Percentiles rank a stretch among this genome's conserved stretches.
These are phyloP conservation scores for Teratosphaeria gauchensis DNA, from an alignment of 2,329 filamentous ascomycete species.

Conservation along the genomic window DNA sequence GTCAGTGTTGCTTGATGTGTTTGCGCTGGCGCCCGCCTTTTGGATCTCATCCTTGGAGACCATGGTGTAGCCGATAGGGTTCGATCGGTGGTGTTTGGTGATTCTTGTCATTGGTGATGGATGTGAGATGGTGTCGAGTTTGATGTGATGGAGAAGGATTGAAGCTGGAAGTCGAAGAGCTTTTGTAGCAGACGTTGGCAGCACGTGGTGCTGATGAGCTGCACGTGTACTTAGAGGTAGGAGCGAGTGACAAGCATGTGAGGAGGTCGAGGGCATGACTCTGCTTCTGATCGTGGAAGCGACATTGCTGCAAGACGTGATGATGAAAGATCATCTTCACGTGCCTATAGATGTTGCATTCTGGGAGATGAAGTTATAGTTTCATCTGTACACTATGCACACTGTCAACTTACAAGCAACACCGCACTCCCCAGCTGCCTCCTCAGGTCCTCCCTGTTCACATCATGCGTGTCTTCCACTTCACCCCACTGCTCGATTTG, in stretches of 20 bases:
- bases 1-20: background rate
- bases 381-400: background rate
- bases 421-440: conserved; percentile 83
- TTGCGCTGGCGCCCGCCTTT: background rate
- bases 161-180: too few species aligned
- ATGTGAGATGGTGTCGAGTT: background rate
- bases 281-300: too few species aligned
- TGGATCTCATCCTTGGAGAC: background rate
- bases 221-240: too few species aligned
- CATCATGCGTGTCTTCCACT: conserved; percentile 96
- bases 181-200: too few species aligned
- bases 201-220: too few species aligned
- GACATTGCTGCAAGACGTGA: too few species aligned
- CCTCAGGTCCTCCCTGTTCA: conserved; percentile 79
- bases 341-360: background rate
- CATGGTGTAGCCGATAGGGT: background rate
- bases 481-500: conserved; percentile 90
- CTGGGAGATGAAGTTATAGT: background rate
- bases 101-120: background rate
- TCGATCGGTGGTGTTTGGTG: background rate
- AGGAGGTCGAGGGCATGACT: too few species aligned
- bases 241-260: too few species aligned
- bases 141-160: too few species aligned
- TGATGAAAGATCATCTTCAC: background rate
- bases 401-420: conserved; percentile 50